These are phyloP conservation scores for Brassica carinata DNA, from an alignment of 345 rosid genomes.

Conservation along the genomic window DNA sequence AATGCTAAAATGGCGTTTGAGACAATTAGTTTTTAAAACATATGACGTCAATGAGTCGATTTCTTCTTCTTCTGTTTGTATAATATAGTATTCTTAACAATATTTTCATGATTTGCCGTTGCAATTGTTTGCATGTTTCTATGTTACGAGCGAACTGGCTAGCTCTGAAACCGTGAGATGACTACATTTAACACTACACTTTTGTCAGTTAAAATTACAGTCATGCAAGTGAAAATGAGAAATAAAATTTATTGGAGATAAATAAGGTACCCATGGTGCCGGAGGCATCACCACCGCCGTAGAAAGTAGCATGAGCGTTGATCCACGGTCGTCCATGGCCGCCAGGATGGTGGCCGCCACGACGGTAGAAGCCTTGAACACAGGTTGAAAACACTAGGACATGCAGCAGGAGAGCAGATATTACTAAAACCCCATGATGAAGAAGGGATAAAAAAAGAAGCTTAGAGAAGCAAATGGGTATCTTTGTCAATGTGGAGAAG, in stretches of 20 bases:
- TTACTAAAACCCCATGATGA: slow-evolving; percentile 31
- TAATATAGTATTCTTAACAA: background rate
- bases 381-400: slow-evolving; percentile 21
- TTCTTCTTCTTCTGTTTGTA: background rate
- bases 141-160: background rate
- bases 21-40: background rate
- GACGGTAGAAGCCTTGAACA: slow-evolving; percentile 30
- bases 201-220: background rate
- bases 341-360: slow-evolving; percentile 26
- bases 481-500: slow-evolving; percentile 11
- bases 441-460: background rate
- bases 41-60: background rate
- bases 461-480: background rate
- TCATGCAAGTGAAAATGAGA: background rate
- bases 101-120: background rate
- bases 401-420: slow-evolving; percentile 22
- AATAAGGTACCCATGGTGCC: slow-evolving; percentile 68
- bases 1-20: background rate
- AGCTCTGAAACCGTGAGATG: background rate
- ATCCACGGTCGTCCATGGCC: slow-evolving; percentile 58
- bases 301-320: slow-evolving; percentile 78
- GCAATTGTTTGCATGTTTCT: slow-evolving; percentile 22
- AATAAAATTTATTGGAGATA: background rate
- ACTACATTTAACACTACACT: background rate
- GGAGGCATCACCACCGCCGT: slow-evolving; percentile 82